phyloP scores from a whole-genome alignment of 2,329 filamentous ascomycete species.

The Claviceps sp. region DNA sequence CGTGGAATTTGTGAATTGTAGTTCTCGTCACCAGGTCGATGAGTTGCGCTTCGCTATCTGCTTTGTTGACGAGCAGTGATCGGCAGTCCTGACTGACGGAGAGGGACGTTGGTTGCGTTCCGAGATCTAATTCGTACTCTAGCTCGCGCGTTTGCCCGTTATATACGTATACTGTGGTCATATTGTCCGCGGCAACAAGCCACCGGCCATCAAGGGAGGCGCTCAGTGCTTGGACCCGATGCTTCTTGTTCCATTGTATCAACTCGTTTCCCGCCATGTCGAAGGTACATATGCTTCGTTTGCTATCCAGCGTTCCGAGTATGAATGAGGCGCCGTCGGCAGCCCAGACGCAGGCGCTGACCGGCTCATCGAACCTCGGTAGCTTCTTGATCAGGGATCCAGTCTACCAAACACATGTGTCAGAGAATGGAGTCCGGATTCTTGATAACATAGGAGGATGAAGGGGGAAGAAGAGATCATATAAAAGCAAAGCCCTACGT shows the following conservation, averaged over 20 bases:
- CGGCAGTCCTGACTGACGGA: conserved; percentile 70
- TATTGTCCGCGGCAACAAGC: conserved; percentile 64
- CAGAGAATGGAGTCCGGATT: background rate
- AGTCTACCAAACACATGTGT: conserved; percentile 29
- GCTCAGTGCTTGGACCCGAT: conserved; percentile 74
- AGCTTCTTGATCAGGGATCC: conserved; percentile 51
- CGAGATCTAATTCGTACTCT: conserved; percentile 55
- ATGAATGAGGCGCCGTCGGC: conserved; percentile 66
- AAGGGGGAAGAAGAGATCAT: too few relatives aligned
- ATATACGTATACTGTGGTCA: conserved; percentile 64
- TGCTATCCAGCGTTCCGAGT: conserved; percentile 60
- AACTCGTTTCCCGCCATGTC: conserved; percentile 47
- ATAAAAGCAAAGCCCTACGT: conserved; percentile 16
- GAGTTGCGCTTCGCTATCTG: conserved; percentile 62
- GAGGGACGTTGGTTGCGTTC: conserved; percentile 62
- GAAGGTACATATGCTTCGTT: conserved; percentile 57
- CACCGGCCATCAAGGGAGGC: conserved; percentile 68
- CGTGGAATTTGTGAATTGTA: conserved; percentile 60
- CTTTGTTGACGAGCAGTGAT: conserved; percentile 70
- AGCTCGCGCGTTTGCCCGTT: conserved; percentile 63
- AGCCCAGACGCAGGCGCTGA: conserved; percentile 84
- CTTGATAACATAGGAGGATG: too few relatives aligned
- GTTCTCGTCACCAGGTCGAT: conserved; percentile 63
- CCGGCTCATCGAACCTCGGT: conserved; percentile 64
- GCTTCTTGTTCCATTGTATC: conserved; percentile 53